Evolutionary conservation across 2,329 filamentous ascomycete species (phyloP).

Genomic region (Alternaria burnsii): DNA sequence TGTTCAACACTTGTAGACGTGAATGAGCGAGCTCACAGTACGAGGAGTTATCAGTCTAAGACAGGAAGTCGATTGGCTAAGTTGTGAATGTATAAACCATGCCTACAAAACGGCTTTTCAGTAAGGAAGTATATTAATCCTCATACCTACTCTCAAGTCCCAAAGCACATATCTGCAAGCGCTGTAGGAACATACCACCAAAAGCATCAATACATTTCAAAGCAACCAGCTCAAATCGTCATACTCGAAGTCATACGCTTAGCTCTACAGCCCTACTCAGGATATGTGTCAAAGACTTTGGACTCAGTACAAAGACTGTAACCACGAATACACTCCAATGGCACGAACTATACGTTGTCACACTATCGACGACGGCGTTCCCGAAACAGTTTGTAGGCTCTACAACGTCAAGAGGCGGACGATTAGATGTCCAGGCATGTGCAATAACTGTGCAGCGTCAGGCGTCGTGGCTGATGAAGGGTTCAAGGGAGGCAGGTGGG

Average conservation of each 20-base stretch:
- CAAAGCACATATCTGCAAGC: not conserved
- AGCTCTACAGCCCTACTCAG: not conserved
- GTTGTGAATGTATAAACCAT: not conserved
- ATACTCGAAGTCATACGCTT: not conserved
- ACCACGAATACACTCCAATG: constrained; percentile 7
- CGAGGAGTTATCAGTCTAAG: not conserved
- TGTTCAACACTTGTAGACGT: not conserved
- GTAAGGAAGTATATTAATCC: not conserved
- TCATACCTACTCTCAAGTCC: not conserved
- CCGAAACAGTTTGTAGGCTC: not conserved
- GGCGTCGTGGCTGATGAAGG: constrained; percentile 4
- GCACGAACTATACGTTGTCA: not conserved
- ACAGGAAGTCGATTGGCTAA: not conserved
- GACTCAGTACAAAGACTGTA: constrained; percentile 10
- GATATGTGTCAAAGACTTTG: constrained; percentile 4
- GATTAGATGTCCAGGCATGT: constrained; percentile 5
- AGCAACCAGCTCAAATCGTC: not conserved
- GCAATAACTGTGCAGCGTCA: not conserved
- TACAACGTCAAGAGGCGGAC: not conserved
- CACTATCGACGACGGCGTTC: not conserved
- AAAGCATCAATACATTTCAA: not conserved
- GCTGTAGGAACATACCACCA: not conserved
- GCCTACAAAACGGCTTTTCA: not conserved
- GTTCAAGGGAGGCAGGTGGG: constrained; percentile 1
- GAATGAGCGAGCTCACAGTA: not conserved